These are phyloP conservation scores for Citeromyces matritensis DNA, from an alignment of 805 yeast species.

Conservation along the genomic window DNA sequence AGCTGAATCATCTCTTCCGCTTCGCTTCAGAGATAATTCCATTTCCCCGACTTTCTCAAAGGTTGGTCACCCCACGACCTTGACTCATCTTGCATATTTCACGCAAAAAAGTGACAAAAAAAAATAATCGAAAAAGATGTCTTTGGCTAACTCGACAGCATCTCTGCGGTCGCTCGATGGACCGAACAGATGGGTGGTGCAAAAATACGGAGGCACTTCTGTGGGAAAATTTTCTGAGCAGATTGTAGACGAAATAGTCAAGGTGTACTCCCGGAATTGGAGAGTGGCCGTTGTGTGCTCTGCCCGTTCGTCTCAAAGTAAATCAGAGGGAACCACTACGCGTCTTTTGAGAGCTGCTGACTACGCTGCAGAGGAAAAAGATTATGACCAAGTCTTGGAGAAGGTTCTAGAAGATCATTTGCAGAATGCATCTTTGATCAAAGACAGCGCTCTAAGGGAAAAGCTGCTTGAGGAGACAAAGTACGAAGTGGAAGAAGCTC, in stretches of 20 bases:
- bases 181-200: constrained; percentile 46
- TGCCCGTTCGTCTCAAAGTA: constrained; percentile 83
- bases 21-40: no score
- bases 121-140: no score
- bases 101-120: no score
- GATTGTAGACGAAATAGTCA: constrained; percentile 76
- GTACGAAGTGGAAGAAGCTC: constrained; percentile 51
- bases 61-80: no score
- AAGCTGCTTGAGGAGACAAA: constrained; percentile 44
- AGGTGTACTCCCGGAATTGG: constrained; percentile 38
- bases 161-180: no score
- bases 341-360: constrained; percentile 79
- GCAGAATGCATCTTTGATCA: constrained; percentile 48
- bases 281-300: constrained; percentile 92
- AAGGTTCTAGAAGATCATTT: constrained; percentile 69
- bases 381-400: constrained; percentile 40
- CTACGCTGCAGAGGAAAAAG: constrained; percentile 31
- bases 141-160: no score
- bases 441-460: constrained; percentile 24
- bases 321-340: constrained; percentile 92
- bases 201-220: constrained; percentile 94
- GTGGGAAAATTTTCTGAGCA: constrained; percentile 88
- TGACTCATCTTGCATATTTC: no score
- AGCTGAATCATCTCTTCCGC: no score
- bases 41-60: no score